A percentile compares a stretch with the other conserved stretches of the same genome.
phyloP scores from a whole-genome alignment of 345 rosid genomes.

The Kandelia obovata region DNA sequence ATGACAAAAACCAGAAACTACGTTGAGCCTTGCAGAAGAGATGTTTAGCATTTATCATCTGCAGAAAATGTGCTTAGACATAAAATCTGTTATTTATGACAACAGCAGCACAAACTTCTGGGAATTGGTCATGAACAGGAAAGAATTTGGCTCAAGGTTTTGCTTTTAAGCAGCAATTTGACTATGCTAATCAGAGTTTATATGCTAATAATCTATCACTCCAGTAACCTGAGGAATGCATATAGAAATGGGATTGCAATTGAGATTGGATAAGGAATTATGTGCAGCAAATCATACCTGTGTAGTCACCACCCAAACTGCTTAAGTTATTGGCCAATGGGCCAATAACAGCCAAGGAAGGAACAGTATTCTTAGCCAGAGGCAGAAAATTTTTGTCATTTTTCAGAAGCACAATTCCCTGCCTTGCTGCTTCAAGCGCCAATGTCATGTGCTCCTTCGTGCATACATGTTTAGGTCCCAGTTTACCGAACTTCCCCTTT shows the following conservation, averaged over 20 bases:
- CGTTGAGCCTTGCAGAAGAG: background rate
- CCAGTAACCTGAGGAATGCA: background rate
- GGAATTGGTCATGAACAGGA: background rate
- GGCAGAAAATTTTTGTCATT: slow-evolving; percentile 27
- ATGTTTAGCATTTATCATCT: too few species aligned
- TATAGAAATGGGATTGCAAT: background rate
- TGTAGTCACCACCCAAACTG: slow-evolving; percentile 69
- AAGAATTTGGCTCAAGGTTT: background rate
- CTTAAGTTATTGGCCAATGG: slow-evolving; percentile 54
- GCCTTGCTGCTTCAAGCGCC: slow-evolving; percentile 35
- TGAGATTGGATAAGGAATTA: background rate
- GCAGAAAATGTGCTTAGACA: background rate
- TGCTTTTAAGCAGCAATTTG: background rate
- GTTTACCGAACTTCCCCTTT: slow-evolving; percentile 19
- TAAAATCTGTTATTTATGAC: background rate
- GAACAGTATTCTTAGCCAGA: slow-evolving; percentile 17
- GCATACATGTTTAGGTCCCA: slow-evolving; percentile 28
- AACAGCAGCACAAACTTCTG: background rate
- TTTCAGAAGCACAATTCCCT: slow-evolving; percentile 33
- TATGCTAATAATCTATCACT: background rate
- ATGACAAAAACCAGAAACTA: slow-evolving; percentile 4
- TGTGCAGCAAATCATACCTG: slow-evolving; percentile 42
- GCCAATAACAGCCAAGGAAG: slow-evolving; percentile 34
- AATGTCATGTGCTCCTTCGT: slow-evolving; percentile 24
- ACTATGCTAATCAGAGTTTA: background rate